phyloP scores from a whole-genome alignment of 257 asterid genomes.

The Thymus mandschuricus region DNA sequence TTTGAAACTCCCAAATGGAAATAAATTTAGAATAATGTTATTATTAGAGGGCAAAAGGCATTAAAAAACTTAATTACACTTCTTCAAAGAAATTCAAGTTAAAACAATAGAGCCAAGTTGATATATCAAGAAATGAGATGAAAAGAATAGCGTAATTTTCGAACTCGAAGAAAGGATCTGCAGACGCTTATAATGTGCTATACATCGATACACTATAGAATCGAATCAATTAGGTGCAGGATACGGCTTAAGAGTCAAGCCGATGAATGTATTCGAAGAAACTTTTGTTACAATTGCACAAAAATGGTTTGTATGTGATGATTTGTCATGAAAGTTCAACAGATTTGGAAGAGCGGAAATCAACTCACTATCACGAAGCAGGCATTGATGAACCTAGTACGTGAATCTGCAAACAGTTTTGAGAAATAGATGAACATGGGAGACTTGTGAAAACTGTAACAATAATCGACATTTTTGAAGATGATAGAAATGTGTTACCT shows the following conservation, averaged over 20 bases:
- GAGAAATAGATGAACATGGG: not conserved
- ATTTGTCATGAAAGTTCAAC: slow-evolving; percentile 24
- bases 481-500: slow-evolving; percentile 46
- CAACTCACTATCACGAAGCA: slow-evolving; percentile 37
- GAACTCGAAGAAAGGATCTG: slow-evolving; percentile 6
- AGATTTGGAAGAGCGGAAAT: not conserved
- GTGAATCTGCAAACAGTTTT: slow-evolving; percentile 63
- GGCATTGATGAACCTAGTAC: slow-evolving; percentile 57
- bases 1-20: no score
- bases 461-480: not conserved
- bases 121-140: not conserved
- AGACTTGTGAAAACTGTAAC: not conserved
- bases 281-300: slow-evolving; percentile 16
- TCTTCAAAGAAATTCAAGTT: no score
- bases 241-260: not conserved
- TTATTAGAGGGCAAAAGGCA: no score
- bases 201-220: slow-evolving; percentile 31
- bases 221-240: not conserved
- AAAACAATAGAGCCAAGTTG: not conserved
- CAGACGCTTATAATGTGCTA: slow-evolving; percentile 22
- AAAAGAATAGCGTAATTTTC: not conserved
- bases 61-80: no score
- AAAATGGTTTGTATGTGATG: slow-evolving; percentile 13
- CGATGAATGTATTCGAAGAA: slow-evolving; percentile 15
- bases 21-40: no score